Percentiles rank a stretch among this genome's conserved stretches.
Conservation (phyloP, 1,139 yeast species). For the Candida dubliniensis region DNA sequence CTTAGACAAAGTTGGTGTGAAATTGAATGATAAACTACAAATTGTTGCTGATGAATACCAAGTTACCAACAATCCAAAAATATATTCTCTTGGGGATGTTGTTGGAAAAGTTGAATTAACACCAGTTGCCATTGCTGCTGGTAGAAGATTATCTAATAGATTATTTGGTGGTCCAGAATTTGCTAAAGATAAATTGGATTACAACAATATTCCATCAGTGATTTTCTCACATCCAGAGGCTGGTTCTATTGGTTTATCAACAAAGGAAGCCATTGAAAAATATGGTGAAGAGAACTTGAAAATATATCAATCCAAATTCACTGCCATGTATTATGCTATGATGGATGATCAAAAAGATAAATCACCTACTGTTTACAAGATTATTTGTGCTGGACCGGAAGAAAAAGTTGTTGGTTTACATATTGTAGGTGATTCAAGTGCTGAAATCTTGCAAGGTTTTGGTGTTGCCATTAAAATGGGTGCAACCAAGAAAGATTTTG, state of each 20-base stretch:
- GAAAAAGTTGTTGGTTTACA: conserved; percentile 97
- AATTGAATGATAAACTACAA: conserved; percentile 56
- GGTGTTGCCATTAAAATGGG: conserved; percentile 98
- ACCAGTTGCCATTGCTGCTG: conserved; percentile 98
- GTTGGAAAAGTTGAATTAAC: conserved; percentile 90
- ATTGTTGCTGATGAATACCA: conserved; percentile 85
- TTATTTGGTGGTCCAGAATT: conserved; percentile 77
- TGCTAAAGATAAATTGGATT: conserved; percentile 75
- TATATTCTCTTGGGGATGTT: conserved; percentile 91
- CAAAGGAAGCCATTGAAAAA: conserved; percentile 70
- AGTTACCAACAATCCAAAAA: conserved; percentile 67
- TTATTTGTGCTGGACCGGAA: conserved; percentile 72
- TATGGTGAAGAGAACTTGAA: conserved; percentile 82
- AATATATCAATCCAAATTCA: conserved; percentile 78
- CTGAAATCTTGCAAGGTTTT: conserved; percentile 95
- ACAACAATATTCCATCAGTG: conserved; percentile 82
- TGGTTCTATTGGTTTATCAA: conserved; percentile 86
- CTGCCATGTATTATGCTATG: conserved; percentile 93
- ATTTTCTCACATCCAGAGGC: conserved; percentile 97
- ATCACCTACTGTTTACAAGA: conserved; percentile 84
- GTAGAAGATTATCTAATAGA: conserved; percentile 89
- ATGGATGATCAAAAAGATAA: conserved; percentile 63
- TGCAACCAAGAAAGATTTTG: conserved; percentile 94
- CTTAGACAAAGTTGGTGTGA: conserved; percentile 71
- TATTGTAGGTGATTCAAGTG: conserved; percentile 82